Base-by-base conservation (phyloP, 441 rosid genomes). In the Euphorbia celastroides region DNA sequence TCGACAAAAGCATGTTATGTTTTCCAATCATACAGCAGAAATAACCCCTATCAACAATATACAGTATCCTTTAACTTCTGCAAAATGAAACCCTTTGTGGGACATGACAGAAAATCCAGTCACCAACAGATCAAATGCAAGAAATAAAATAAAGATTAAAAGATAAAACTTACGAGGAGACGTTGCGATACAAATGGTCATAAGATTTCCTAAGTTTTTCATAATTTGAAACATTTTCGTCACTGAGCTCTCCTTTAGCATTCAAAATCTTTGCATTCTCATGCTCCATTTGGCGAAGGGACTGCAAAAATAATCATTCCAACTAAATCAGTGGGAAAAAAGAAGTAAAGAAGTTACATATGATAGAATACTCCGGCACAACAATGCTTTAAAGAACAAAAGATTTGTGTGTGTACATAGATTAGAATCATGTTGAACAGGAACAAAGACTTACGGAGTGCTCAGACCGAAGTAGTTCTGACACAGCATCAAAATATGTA, bases 171-270 rank as follows among this genome's bases (percentile, higher is more conserved):
- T 86, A 96, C 99, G 96, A 83, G 22, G 92, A 86, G 62, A 96
- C 81, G 73, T 92, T 89, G 60, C 98, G 97, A 78, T 88, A 90
- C 73, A 96, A 79, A 70, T 86, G 91, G 77, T 92, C 98, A 42
- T 89, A 92, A 72, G 98, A 92, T 80, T 96, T 96, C 60, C 99
- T 80, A 66, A 96, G 88, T 86, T 89, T 93, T 78, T 96, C 99
- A 82, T 96, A 96, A 7, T 89, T 85, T 56, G 90, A 78, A 64
- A 77, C 85, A 82, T 80, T 96, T 78, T 96, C 99, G 70, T 96
- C 99, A 70, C 88, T 90, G 51, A 90, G 92, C 81, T 96, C 99
- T 75, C 99, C 99, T 82, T 92, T 96, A 57, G 95, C 97, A 82
- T 85, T 90, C 75, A 90, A 79, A 74, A 87, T 86, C 80, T 88